Percentiles rank a stretch among this genome's conserved stretches.
Evolutionary conservation across 1,284 basidiomycete species (phyloP).

Genomic region (Cystobasidium sp.): DNA sequence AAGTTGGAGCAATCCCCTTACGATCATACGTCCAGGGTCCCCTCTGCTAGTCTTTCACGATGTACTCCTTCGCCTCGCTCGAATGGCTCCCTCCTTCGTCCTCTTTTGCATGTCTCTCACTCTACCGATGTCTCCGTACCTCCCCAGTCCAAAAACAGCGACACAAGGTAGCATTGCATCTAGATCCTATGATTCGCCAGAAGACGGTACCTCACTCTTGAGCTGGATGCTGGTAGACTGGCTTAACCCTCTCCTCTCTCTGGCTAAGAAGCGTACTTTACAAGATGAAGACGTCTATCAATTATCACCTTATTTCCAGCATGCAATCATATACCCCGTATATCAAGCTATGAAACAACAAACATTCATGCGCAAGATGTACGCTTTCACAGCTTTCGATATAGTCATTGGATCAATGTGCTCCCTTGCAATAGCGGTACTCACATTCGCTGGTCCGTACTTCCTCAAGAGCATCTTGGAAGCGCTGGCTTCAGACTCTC

Average conservation of each 20-base stretch:
- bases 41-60: neutral
- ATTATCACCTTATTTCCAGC: constrained; percentile 40
- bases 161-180: neutral
- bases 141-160: constrained; percentile 12
- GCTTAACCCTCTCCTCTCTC: constrained; percentile 25
- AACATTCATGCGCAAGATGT: constrained; percentile 25
- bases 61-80: neutral
- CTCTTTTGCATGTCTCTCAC: constrained; percentile 15
- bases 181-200: constrained; percentile 29
- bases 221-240: constrained; percentile 36
- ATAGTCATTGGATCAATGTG: constrained; percentile 20
- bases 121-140: constrained; percentile 21
- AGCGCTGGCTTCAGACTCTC: constrained; percentile 41
- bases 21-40: neutral
- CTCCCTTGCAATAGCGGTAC: constrained; percentile 23
- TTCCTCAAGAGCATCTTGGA: constrained; percentile 49
- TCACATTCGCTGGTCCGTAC: constrained; percentile 46
- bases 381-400: constrained; percentile 41
- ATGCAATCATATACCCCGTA: constrained; percentile 37
- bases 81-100: neutral
- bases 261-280: constrained; percentile 14
- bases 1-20: constrained; percentile 11
- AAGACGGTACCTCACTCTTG: constrained; percentile 33
- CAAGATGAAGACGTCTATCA: constrained; percentile 40
- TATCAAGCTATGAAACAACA: constrained; percentile 2